These are phyloP conservation scores for sweet orange (Citrus sinensis) DNA, from an alignment of 345 rosid species.

Conservation along the genomic window DVS_A1.0 CM039162.1:28209501-28210000, in stretches of 20 bases:
- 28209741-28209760: neutral
- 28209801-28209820: neutral
- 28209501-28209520: slow-evolving; percentile 10
- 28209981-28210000: neutral
- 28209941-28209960: neutral
- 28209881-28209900: neutral
- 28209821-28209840: neutral
- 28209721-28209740: neutral
- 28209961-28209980: slow-evolving; percentile 7
- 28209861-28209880: slow-evolving; percentile 13
- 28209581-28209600: neutral
- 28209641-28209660: slow-evolving; percentile 19
- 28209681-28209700: neutral
- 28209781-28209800: neutral
- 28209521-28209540: slow-evolving; percentile 6
- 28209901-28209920: neutral
- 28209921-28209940: neutral
- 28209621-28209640: slow-evolving; percentile 9
- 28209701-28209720: neutral
- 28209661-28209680: neutral
- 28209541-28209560: slow-evolving; percentile 19
- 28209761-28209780: neutral
- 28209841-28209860: neutral
- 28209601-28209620: slow-evolving; percentile 1
- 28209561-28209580: slow-evolving; percentile 13